Conservation (phyloP, 202 grass and related monocot genomes). For the Panicum virgatum region DNA sequence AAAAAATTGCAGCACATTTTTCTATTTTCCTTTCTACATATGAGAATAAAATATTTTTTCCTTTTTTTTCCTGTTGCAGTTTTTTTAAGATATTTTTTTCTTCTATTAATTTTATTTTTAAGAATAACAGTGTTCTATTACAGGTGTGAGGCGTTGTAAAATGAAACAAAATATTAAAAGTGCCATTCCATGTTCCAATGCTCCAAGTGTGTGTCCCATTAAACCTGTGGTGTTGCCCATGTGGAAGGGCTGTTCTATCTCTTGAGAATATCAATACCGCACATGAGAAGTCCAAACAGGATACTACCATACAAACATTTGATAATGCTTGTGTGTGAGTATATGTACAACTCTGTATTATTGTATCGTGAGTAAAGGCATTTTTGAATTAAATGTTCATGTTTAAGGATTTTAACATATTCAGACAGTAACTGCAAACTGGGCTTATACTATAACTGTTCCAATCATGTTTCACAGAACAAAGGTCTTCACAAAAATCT, state of each 20-base stretch:
- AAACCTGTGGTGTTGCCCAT: slow-evolving; percentile 44
- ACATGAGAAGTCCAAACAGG: slow-evolving; percentile 47
- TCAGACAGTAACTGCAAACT: background rate
- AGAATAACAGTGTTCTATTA: slow-evolving; percentile 57
- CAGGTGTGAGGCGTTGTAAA: slow-evolving; percentile 53
- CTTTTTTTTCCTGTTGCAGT: background rate
- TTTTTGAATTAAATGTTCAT: background rate
- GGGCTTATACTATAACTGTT: background rate
- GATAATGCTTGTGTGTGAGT: slow-evolving; percentile 62
- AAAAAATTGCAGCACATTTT: background rate
- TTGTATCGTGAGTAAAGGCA: slow-evolving; percentile 22
- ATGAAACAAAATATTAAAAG: slow-evolving; percentile 46
- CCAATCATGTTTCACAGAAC: background rate
- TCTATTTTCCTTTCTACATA: background rate
- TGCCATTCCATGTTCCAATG: slow-evolving; percentile 32
- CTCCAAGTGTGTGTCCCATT: slow-evolving; percentile 37
- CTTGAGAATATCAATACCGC: slow-evolving; percentile 17
- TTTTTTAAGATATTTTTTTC: background rate
- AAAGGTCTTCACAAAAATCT: background rate
- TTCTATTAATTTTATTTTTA: slow-evolving; percentile 36
- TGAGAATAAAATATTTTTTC: slow-evolving; percentile 10
- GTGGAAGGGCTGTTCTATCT: slow-evolving; percentile 40
- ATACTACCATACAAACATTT: slow-evolving; percentile 54
- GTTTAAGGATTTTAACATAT: slow-evolving; percentile 4
- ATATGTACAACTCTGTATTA: slow-evolving; percentile 45